Conservation (phyloP, 2,329 filamentous ascomycete species). For the Anthostomella pinea region DNA sequence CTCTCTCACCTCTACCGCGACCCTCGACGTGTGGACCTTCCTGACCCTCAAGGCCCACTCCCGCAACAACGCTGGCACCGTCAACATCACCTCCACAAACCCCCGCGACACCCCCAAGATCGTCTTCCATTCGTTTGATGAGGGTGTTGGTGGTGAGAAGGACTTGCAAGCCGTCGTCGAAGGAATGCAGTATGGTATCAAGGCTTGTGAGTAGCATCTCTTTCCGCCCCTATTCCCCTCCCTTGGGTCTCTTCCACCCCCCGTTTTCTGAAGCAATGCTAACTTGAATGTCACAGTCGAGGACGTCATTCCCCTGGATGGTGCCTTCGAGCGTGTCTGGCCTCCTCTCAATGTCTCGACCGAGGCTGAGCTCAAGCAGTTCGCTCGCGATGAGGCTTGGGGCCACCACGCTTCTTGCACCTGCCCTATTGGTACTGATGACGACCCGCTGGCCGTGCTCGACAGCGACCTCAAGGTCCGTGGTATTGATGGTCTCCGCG, state of each 20-base stretch:
- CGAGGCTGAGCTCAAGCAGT: slow-evolving; percentile 43
- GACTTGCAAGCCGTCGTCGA: slow-evolving; percentile 19
- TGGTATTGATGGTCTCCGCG: slow-evolving; percentile 47
- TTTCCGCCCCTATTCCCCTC: too few relatives aligned
- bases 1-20: slow-evolving; percentile 7
- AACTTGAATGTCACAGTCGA: too few relatives aligned
- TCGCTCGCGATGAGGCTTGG: slow-evolving; percentile 45
- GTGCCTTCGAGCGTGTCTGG: slow-evolving; percentile 18
- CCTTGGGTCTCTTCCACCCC: too few relatives aligned
- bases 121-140: slow-evolving; percentile 15
- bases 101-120: slow-evolving; percentile 20
- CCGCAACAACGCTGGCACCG: slow-evolving; percentile 21
- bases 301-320: slow-evolving; percentile 17
- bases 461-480: slow-evolving; percentile 43
- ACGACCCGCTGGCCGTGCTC: slow-evolving; percentile 50
- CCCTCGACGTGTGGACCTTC: slow-evolving; percentile 16
- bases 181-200: slow-evolving; percentile 12
- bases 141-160: slow-evolving; percentile 10
- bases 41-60: slow-evolving; percentile 20
- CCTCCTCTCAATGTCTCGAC: slow-evolving; percentile 17
- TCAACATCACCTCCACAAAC: slow-evolving; percentile 19
- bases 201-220: too few relatives aligned
- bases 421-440: slow-evolving; percentile 48
- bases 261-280: too few relatives aligned
- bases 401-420: slow-evolving; percentile 55